Conservation (phyloP, 805 yeast species). For the Yarrowia sp. region DNA sequence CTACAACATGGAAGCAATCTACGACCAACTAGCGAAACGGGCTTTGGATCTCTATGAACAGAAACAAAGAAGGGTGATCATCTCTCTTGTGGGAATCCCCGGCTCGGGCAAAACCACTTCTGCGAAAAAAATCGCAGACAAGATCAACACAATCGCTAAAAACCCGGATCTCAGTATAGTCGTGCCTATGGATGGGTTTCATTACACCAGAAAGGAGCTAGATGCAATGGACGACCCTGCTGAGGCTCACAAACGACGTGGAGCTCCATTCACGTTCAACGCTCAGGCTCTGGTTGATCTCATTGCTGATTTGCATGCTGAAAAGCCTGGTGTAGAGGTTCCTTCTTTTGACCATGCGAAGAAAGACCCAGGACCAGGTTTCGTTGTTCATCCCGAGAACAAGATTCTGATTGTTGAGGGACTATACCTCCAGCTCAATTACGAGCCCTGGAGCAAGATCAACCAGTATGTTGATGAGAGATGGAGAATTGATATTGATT, state of each 20-base stretch:
- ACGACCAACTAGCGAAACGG: slow-evolving; percentile 22
- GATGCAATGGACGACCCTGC: slow-evolving; percentile 61
- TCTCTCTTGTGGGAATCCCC: slow-evolving; percentile 77
- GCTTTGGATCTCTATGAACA: slow-evolving; percentile 11
- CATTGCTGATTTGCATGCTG: slow-evolving; percentile 47
- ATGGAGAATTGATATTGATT: slow-evolving; percentile 59
- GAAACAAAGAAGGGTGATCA: slow-evolving; percentile 53
- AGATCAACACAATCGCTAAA: slow-evolving; percentile 50
- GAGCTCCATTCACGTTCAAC: slow-evolving; percentile 88
- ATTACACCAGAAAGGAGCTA: slow-evolving; percentile 60
- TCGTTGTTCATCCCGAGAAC: slow-evolving; percentile 55
- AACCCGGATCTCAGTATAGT: slow-evolving; percentile 38
- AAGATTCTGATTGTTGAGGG: slow-evolving; percentile 78
- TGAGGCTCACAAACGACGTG: slow-evolving; percentile 69
- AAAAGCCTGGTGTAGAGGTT: slow-evolving; percentile 42
- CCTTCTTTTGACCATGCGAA: slow-evolving; percentile 79
- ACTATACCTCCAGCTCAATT: slow-evolving; percentile 66
- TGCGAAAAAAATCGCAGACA: slow-evolving; percentile 56
- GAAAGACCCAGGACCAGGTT: slow-evolving; percentile 70
- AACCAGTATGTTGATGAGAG: slow-evolving; percentile 51
- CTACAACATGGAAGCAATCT: slow-evolving; percentile 23
- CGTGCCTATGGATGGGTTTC: slow-evolving; percentile 84
- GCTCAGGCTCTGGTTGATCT: slow-evolving; percentile 56
- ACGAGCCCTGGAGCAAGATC: slow-evolving; percentile 66
- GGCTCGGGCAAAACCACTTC: slow-evolving; percentile 86